Conservation (phyloP, 2,329 filamentous ascomycete species). For the Botrytis pseudocinerea region DNA sequence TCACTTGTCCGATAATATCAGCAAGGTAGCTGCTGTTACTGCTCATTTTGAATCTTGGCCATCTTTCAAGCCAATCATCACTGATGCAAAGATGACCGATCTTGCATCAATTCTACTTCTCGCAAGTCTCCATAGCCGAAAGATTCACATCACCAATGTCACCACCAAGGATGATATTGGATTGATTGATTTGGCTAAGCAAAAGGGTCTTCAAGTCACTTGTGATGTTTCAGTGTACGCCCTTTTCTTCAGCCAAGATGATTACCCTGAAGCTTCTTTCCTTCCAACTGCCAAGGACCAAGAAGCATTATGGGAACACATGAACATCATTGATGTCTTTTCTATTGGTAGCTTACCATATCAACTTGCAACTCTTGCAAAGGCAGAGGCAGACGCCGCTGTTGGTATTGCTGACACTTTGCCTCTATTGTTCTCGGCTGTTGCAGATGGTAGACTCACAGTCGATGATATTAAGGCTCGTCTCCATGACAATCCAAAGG, state of each 20-base stretch:
- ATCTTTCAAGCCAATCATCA: slow-evolving; percentile 74
- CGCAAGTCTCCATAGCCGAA: slow-evolving; percentile 74
- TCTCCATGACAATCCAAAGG: slow-evolving; percentile 76
- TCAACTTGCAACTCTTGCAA: slow-evolving; percentile 63
- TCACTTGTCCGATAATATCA: slow-evolving; percentile 75
- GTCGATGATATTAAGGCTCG: slow-evolving; percentile 71
- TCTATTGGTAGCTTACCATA: slow-evolving; percentile 77
- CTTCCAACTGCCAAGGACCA: slow-evolving; percentile 70
- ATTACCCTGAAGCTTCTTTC: slow-evolving; percentile 66
- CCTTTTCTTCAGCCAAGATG: slow-evolving; percentile 70
- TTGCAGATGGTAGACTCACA: slow-evolving; percentile 70
- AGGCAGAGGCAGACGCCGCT: slow-evolving; percentile 56
- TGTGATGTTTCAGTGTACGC: slow-evolving; percentile 82
- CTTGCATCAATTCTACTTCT: slow-evolving; percentile 77
- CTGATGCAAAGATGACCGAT: slow-evolving; percentile 77
- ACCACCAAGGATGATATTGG: slow-evolving; percentile 80
- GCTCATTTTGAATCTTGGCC: slow-evolving; percentile 80
- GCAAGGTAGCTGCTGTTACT: slow-evolving; percentile 77
- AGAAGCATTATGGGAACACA: slow-evolving; percentile 70
- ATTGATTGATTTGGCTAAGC: slow-evolving; percentile 74
- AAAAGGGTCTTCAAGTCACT: slow-evolving; percentile 78
- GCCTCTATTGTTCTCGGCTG: slow-evolving; percentile 73
- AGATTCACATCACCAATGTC: slow-evolving; percentile 77
- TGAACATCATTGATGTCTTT: slow-evolving; percentile 75
- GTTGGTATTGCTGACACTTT: slow-evolving; percentile 72